These are phyloP conservation scores for Oleoguttula mirabilis DNA, from an alignment of 495 filamentous ascomycete genomes.

Conservation along the genomic window DNA sequence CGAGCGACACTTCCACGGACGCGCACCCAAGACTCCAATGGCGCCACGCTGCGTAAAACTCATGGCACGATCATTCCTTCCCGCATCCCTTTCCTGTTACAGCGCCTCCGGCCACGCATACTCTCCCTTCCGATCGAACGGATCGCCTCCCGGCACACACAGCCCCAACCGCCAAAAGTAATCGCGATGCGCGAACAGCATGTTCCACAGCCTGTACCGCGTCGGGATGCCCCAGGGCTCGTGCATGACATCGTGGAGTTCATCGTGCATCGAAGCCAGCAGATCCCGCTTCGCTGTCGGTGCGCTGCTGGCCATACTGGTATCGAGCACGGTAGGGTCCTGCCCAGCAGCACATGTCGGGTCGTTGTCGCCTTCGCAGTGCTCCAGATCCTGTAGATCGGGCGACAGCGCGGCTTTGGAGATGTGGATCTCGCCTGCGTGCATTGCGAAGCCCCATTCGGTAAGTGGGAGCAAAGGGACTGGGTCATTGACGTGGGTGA, in stretches of 20 bases:
- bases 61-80: too few species aligned
- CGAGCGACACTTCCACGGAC: too few species aligned
- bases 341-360: constrained; percentile 52
- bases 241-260: constrained; percentile 19
- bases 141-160: constrained; percentile 77
- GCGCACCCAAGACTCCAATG: too few species aligned
- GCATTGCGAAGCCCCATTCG: constrained; percentile 78
- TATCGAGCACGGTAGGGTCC: constrained; percentile 6
- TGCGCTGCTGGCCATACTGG: background rate
- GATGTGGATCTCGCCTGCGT: constrained; percentile 82
- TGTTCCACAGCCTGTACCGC: constrained; percentile 66
- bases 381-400: constrained; percentile 47
- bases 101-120: constrained; percentile 18
- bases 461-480: constrained; percentile 74
- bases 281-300: constrained; percentile 11
- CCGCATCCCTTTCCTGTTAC: background rate
- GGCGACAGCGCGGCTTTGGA: constrained; percentile 56
- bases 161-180: constrained; percentile 91
- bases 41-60: too few species aligned
- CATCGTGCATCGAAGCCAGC: constrained; percentile 6
- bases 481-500: constrained; percentile 80
- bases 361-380: constrained; percentile 64
- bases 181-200: constrained; percentile 90
- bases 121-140: constrained; percentile 49
- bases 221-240: constrained; percentile 42